Base-by-base conservation (phyloP, 345 rosid species). In the Linum usitatissimum region DNA sequence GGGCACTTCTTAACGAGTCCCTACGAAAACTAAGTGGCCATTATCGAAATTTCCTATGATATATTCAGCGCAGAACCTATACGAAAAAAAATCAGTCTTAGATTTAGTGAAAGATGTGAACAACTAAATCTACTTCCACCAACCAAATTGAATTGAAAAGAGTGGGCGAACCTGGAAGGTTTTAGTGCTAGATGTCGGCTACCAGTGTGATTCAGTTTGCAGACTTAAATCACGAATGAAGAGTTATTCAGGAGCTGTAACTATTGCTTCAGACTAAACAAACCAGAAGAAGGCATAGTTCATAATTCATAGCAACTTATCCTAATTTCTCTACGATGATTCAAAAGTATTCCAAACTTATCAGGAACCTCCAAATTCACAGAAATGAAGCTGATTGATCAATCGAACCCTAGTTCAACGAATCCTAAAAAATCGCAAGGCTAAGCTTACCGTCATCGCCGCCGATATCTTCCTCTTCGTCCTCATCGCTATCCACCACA, bases 401-500 rank as follows among this genome's bases (percentile, higher is more conserved):
- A 34, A 34, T 4, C 38, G 38, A 34, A 34, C 38, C 38, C 38
- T 34, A 34, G 8, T 34, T 34, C 38, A 4, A 34, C 1, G 8
- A 34, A 34, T 34, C 6, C 38, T 7, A 34, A 3, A 0, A 18
- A n/a, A 40, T 36, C 0, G 23, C 62, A 57, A 13, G 18, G 23
- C 8, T 34, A 34, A 34, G 18, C 58, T 13, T 78, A 91, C 98
- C 98, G 49, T 92, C 86, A 61, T 89, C 96, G 13, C 19, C 64
- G 15, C 78, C 89, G 1, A 85, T 88, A 6, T 80, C 98, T 15
- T 89, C 98, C 3, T 92, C 98, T 65, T 92, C 98, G 0, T 92
- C 98, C 0, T 86, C 98, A 9, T 89, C 98, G 57, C 84, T 85
- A 67, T 87, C 89, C 1, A 89, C 95, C 67, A 73, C 80, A 0